A percentile compares a stretch with the other conserved stretches of the same genome.
These are phyloP conservation scores for Claviceps arundinis DNA, from an alignment of 2,329 filamentous ascomycete genomes.

Conservation along the genomic window DNA sequence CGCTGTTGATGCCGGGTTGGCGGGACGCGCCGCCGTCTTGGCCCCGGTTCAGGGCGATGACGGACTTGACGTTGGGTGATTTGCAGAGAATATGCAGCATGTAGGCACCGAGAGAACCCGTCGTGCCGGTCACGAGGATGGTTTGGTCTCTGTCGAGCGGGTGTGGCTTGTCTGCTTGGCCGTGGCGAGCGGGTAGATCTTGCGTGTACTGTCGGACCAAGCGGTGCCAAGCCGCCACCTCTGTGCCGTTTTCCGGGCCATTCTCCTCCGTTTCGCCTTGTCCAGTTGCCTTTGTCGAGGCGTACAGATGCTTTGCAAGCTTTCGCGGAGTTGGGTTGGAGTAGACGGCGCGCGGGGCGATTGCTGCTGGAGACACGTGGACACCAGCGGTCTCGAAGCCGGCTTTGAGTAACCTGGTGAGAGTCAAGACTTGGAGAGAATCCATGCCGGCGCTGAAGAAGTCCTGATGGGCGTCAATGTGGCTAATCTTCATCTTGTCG, in stretches of 20 bases:
- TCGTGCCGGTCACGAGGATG: conserved; percentile 74
- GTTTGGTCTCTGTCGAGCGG: conserved; percentile 29
- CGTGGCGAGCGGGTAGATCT: conserved; percentile 11
- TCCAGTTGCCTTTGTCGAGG: background rate
- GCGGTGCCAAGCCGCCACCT: conserved; percentile 4
- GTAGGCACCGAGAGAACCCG: conserved; percentile 76
- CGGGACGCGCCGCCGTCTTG: conserved; percentile 23
- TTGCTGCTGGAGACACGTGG: conserved; percentile 1
- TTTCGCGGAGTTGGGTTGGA: conserved; percentile 15
- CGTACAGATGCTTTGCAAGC: conserved; percentile 11
- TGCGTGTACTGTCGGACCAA: conserved; percentile 18
- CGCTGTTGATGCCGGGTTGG: conserved; percentile 22
- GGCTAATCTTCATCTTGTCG: conserved; percentile 7
- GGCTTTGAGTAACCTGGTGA: conserved; percentile 9
- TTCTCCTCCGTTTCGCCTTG: conserved; percentile 3
- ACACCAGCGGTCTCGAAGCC: conserved; percentile 10
- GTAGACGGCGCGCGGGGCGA: conserved; percentile 16
- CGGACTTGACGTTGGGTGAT: conserved; percentile 10
- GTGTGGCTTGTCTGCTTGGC: conserved; percentile 10
- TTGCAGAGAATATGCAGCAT: conserved; percentile 31
- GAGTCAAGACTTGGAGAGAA: conserved; percentile 24
- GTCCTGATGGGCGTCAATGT: conserved; percentile 16
- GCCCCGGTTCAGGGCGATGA: conserved; percentile 17
- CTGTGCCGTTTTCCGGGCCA: background rate
- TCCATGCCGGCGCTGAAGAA: conserved; percentile 27